These are phyloP conservation scores for Helichrysum umbraculigerum DNA, from an alignment of 129 eudicot genomes.

Conservation along the genomic window DNA sequence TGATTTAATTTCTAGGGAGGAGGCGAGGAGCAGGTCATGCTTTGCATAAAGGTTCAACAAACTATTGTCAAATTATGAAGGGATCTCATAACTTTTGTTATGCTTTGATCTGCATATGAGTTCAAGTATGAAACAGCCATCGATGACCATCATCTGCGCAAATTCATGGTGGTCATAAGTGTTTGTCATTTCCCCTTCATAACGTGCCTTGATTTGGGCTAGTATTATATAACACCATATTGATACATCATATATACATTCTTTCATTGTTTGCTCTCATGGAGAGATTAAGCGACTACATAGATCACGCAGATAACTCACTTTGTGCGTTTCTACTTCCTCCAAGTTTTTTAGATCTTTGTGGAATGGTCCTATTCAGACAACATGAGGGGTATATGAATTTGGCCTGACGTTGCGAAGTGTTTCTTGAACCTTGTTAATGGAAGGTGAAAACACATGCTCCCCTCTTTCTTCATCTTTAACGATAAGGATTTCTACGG, in stretches of 20 bases:
- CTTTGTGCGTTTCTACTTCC: not conserved
- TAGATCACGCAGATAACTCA: not conserved
- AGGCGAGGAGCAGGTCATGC: constrained; percentile 10
- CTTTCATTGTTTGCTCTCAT: constrained; percentile 3
- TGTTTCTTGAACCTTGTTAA: not conserved
- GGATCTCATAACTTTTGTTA: not conserved
- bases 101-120: not conserved
- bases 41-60: not conserved
- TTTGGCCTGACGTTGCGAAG: not conserved
- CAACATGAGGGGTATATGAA: not conserved
- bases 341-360: not conserved
- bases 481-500: not conserved
- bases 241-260: too few species aligned
- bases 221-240: not conserved
- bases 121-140: constrained; percentile 31
- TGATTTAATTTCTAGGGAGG: not conserved
- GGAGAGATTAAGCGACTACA: not conserved
- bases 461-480: not conserved
- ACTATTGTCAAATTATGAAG: not conserved
- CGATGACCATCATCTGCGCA: constrained; percentile 31
- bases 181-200: not conserved
- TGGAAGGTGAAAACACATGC: not conserved
- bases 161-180: not conserved
- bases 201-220: not conserved
- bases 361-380: not conserved